A percentile compares a stretch with the other conserved stretches of the same genome.
These are phyloP conservation scores for Scedosporium apiospermum DNA, from an alignment of 2,329 filamentous ascomycete genomes.

Conservation along the genomic window DNA sequence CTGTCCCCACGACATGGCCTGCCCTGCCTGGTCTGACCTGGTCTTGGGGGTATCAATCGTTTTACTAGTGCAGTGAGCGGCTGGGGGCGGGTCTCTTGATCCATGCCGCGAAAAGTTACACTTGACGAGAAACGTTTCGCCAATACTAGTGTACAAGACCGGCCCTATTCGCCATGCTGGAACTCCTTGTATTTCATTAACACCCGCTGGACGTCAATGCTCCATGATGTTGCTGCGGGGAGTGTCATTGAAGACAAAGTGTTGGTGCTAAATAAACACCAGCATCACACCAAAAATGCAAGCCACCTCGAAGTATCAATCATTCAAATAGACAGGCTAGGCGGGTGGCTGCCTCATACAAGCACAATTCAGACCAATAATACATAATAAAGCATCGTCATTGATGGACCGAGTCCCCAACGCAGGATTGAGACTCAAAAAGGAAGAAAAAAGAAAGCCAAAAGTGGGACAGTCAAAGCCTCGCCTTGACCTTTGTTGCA, in stretches of 20 bases:
- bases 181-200: not conserved
- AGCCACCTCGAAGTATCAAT: not conserved
- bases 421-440: too few relatives aligned
- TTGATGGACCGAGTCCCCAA: too few relatives aligned
- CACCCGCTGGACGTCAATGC: not conserved
- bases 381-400: too few relatives aligned
- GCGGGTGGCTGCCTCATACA: not conserved
- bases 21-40: too few relatives aligned
- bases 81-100: not conserved
- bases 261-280: too few relatives aligned
- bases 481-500: too few relatives aligned
- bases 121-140: not conserved
- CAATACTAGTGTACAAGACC: not conserved
- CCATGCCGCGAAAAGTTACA: not conserved
- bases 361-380: not conserved
- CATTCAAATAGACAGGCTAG: not conserved
- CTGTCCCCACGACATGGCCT: too few relatives aligned
- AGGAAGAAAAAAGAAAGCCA: not conserved
- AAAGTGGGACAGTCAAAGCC: not conserved
- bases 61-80: not conserved
- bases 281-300: not conserved
- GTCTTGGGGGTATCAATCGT: not conserved
- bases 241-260: not conserved
- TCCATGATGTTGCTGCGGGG: not conserved
- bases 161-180: not conserved